phyloP scores from a whole-genome alignment of 441 rosid species.

The Gossypium trilobum region DNA sequence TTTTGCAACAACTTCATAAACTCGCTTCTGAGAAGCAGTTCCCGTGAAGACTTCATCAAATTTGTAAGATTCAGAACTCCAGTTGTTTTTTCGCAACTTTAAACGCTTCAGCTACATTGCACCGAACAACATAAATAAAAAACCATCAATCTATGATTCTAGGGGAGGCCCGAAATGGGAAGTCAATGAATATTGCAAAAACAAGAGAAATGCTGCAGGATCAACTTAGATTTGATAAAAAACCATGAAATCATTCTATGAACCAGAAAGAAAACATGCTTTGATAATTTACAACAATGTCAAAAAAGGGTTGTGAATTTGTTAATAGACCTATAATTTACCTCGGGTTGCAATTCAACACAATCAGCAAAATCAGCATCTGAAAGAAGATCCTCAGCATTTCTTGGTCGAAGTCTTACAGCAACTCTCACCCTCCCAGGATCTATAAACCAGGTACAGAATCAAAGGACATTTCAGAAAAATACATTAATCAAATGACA shows the following conservation, averaged over 20 bases:
- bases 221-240: background rate
- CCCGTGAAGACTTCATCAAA: slow-evolving; percentile 75
- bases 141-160: background rate
- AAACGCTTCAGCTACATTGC: slow-evolving; percentile 60
- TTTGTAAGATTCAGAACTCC: slow-evolving; percentile 76
- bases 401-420: slow-evolving; percentile 71
- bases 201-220: background rate
- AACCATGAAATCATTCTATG: slow-evolving; percentile 6
- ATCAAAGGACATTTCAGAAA: background rate
- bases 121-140: background rate
- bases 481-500: background rate
- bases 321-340: slow-evolving; percentile 16
- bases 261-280: slow-evolving; percentile 4
- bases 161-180: background rate
- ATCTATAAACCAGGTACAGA: slow-evolving; percentile 29
- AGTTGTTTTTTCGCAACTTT: slow-evolving; percentile 73
- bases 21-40: slow-evolving; percentile 79
- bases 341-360: slow-evolving; percentile 85
- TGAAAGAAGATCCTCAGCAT: slow-evolving; percentile 52
- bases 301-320: background rate
- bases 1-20: slow-evolving; percentile 78
- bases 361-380: slow-evolving; percentile 84
- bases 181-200: background rate
- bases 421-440: slow-evolving; percentile 84
- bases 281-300: background rate